Percentiles rank a stretch among this genome's conserved stretches.
phyloP scores from a whole-genome alignment of 1,284 basidiomycete genomes.

The Leccinum holopus region DNA sequence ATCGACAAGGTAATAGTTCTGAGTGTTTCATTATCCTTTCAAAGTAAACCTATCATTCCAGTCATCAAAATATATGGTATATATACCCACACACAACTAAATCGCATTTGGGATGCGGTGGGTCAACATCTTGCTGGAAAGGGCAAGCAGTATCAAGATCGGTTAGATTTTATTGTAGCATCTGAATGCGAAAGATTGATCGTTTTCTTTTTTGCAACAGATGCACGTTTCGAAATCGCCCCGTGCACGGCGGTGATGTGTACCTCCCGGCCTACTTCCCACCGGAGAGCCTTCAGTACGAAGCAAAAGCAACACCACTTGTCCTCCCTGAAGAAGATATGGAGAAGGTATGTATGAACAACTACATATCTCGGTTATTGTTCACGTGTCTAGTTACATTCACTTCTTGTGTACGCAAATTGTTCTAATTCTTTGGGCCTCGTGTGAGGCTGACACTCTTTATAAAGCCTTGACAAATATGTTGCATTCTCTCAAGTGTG shows the following conservation, averaged over 20 bases:
- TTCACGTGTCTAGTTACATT: conserved; percentile 45
- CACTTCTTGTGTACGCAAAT: conserved; percentile 51
- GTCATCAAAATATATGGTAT: conserved; percentile 63
- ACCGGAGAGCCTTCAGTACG: conserved; percentile 14
- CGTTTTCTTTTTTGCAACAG: conserved; percentile 25
- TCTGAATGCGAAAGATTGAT: neutral
- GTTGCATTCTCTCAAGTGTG: conserved; percentile 55
- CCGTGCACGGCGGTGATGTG: conserved; percentile 41
- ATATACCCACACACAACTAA: conserved; percentile 59
- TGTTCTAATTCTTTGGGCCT: neutral
- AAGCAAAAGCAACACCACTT: conserved; percentile 3
- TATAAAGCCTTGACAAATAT: conserved; percentile 61
- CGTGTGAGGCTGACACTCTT: conserved; percentile 3
- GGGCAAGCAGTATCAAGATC: conserved; percentile 52
- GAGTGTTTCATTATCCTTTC: neutral
- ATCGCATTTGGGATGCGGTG: conserved; percentile 58
- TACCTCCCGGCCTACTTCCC: conserved; percentile 46
- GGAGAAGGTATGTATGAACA: conserved; percentile 19
- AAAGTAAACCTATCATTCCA: conserved; percentile 23
- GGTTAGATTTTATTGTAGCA: conserved; percentile 32
- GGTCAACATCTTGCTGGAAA: conserved; percentile 49
- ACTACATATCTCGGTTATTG: conserved; percentile 1
- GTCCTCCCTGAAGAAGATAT: conserved; percentile 25
- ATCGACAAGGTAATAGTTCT: conserved; percentile 49
- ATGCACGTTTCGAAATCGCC: conserved; percentile 45